These are phyloP conservation scores for Mycosphaerella sp. DNA, from an alignment of 2,329 filamentous ascomycete genomes.

Conservation along the genomic window DNA sequence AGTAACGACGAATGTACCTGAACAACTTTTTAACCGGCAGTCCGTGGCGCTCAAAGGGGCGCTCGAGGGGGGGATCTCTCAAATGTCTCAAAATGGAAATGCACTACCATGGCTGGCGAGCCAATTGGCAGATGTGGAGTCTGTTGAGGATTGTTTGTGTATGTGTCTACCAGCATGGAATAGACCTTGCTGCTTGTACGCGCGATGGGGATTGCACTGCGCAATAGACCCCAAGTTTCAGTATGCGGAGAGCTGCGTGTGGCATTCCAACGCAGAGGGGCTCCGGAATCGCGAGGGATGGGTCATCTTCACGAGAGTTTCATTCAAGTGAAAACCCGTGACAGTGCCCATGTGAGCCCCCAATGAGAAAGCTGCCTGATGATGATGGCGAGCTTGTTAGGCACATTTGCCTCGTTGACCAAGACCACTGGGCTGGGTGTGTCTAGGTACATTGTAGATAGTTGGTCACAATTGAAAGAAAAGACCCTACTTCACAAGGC, in stretches of 20 bases:
- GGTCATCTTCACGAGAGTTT: slow-evolving; percentile 9
- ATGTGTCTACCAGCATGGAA: slow-evolving; percentile 13
- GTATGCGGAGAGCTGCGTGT: slow-evolving; percentile 6
- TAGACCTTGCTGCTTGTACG: slow-evolving; percentile 7
- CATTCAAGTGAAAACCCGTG: slow-evolving; percentile 3
- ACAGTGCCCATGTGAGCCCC: slow-evolving; percentile 14
- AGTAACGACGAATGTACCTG: slow-evolving; percentile 16
- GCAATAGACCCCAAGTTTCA: slow-evolving; percentile 5
- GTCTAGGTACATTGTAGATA: background rate
- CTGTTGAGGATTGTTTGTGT: slow-evolving; percentile 12
- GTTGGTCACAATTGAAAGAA: slow-evolving; percentile 8
- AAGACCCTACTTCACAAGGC: no score
- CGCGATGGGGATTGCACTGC: background rate
- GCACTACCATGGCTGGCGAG: slow-evolving; percentile 17
- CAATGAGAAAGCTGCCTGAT: slow-evolving; percentile 6
- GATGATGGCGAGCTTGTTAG: background rate
- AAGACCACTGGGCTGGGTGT: slow-evolving; percentile 2
- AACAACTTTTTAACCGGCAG: slow-evolving; percentile 5
- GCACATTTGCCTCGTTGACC: slow-evolving; percentile 12
- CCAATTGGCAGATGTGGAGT: slow-evolving; percentile 11
- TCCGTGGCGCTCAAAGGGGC: slow-evolving; percentile 3
- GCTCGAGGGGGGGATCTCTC: background rate
- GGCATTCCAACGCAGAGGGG: background rate
- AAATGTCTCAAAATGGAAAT: background rate
- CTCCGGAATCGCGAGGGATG: background rate